phyloP scores from a whole-genome alignment of 345 rosid species.

The Eucalyptus victrix region DNA sequence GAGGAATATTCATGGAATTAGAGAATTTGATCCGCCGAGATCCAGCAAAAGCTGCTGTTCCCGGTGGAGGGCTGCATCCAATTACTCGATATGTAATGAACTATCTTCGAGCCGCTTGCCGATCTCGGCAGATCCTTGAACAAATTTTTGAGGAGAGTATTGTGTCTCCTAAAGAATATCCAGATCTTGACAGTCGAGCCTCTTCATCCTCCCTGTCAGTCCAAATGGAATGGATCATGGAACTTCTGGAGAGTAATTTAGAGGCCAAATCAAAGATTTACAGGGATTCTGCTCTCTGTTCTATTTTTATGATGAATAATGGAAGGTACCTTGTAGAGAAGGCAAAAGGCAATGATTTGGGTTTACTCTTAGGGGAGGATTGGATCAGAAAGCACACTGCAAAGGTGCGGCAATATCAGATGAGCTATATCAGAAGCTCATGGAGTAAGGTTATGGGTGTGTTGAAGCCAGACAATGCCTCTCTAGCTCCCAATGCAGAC shows the following conservation, averaged over 20 bases:
- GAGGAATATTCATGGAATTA: slow-evolving; percentile 88
- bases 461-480: slow-evolving; percentile 34
- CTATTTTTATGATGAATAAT: slow-evolving; percentile 79
- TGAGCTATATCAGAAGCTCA: slow-evolving; percentile 51
- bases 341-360: slow-evolving; percentile 66
- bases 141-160: slow-evolving; percentile 65
- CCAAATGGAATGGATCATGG: slow-evolving; percentile 89
- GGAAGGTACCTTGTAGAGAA: slow-evolving; percentile 79
- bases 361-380: slow-evolving; percentile 63
- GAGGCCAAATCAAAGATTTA: slow-evolving; percentile 78
- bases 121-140: slow-evolving; percentile 64
- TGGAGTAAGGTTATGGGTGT: slow-evolving; percentile 58
- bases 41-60: slow-evolving; percentile 72
- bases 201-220: slow-evolving; percentile 42
- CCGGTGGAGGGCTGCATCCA: slow-evolving; percentile 81
- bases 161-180: slow-evolving; percentile 21
- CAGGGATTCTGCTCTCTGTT: slow-evolving; percentile 46
- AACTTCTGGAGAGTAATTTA: slow-evolving; percentile 79
- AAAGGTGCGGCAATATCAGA: slow-evolving; percentile 48
- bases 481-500: slow-evolving; percentile 17
- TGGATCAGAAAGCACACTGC: slow-evolving; percentile 80
- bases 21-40: slow-evolving; percentile 88
- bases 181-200: slow-evolving; percentile 1
- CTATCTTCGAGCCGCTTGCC: slow-evolving; percentile 74
- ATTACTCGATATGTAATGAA: slow-evolving; percentile 90